These are phyloP conservation scores for Meira nashicola DNA, from an alignment of 1,284 basidiomycete species.

Conservation along the genomic window DNA sequence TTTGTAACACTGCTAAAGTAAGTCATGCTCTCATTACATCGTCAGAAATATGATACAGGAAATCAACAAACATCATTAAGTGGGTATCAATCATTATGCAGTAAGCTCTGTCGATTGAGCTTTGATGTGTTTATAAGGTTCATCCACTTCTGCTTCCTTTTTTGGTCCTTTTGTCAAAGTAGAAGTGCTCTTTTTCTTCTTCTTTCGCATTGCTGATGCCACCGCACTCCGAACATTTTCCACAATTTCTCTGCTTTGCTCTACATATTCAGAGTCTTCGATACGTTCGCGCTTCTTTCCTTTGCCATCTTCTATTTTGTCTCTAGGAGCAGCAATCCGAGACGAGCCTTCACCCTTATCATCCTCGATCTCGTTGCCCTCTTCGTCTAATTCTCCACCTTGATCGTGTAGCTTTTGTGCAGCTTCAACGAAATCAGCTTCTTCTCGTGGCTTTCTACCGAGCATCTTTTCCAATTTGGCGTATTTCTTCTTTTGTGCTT, in stretches of 20 bases:
- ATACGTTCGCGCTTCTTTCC: conserved; percentile 58
- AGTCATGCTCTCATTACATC: no score
- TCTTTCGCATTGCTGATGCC: conserved; percentile 57
- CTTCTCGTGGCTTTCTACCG: conserved; percentile 33
- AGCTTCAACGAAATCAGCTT: conserved; percentile 51
- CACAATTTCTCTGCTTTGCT: conserved; percentile 85
- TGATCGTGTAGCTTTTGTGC: conserved; percentile 43
- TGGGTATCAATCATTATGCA: no score
- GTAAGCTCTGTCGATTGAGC: no score
- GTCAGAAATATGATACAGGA: no score
- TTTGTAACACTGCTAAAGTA: no score
- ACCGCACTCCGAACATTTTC: conserved; percentile 90
- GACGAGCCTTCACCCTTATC: conserved; percentile 18
- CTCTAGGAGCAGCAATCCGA: conserved; percentile 8
- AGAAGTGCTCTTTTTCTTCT: conserved; percentile 23
- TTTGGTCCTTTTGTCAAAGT: background rate
- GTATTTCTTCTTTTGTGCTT: conserved; percentile 69
- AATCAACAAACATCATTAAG: no score
- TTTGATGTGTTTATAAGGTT: no score
- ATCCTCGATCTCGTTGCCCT: conserved; percentile 48
- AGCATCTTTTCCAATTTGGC: conserved; percentile 68
- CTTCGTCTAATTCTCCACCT: conserved; percentile 31
- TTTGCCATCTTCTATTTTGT: background rate
- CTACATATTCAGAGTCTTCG: conserved; percentile 85
- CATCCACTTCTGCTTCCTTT: background rate